Percentiles rank a stretch among this genome's conserved stretches.
phyloP scores from a whole-genome alignment of 805 yeast species.

The Starmerella potacharoeniae region DNA sequence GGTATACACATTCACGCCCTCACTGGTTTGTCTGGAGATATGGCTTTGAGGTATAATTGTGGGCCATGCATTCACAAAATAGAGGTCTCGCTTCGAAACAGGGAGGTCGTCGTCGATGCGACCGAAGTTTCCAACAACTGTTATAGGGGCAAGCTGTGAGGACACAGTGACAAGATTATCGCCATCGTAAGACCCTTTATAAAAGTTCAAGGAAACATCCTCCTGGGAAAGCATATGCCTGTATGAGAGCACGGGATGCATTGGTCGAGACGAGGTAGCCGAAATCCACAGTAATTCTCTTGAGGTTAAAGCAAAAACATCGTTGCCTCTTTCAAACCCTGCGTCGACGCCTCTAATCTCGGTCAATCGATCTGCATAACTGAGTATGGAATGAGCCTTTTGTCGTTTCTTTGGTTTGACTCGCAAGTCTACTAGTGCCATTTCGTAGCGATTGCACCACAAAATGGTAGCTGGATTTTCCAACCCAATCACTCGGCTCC shows the following conservation, averaged over 20 bases:
- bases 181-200: constrained; percentile 22
- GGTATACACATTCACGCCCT: constrained; percentile 9
- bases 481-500: constrained; percentile 13
- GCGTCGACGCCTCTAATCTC: constrained; percentile 18
- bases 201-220: constrained; percentile 44
- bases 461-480: constrained; percentile 6
- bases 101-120: constrained; percentile 28
- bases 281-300: constrained; percentile 48
- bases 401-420: background rate
- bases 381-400: background rate
- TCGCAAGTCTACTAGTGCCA: constrained; percentile 13
- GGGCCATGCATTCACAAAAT: constrained; percentile 20
- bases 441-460: constrained; percentile 18
- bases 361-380: constrained; percentile 6
- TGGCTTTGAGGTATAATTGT: constrained; percentile 19
- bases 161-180: constrained; percentile 22
- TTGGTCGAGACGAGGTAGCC: constrained; percentile 16
- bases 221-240: constrained; percentile 48
- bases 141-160: constrained; percentile 29
- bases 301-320: constrained; percentile 51
- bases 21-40: background rate
- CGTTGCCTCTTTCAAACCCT: constrained; percentile 23
- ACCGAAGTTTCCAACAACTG: constrained; percentile 31
- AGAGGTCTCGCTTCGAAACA: constrained; percentile 25
- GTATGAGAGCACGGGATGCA: constrained; percentile 54